Evolutionary conservation across 1,284 basidiomycete species (phyloP).

Genomic region (Ustilago cynodontis): DNA sequence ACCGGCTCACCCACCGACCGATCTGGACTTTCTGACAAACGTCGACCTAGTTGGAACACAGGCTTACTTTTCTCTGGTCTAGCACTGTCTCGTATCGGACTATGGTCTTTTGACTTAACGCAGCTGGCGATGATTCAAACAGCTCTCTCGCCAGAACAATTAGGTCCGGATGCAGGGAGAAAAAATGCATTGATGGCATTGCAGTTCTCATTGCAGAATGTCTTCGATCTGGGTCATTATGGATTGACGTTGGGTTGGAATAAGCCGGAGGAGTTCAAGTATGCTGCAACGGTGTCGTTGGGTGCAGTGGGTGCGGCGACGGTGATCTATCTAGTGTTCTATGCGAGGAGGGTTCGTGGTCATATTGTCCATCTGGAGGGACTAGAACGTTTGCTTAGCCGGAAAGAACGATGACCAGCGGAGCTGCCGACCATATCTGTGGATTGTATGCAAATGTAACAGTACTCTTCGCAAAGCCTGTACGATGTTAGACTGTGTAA

Average conservation of each 20-base stretch:
- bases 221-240: constrained; percentile 57
- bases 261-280: constrained; percentile 54
- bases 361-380: constrained; percentile 61
- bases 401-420: constrained; percentile 32
- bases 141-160: constrained; percentile 40
- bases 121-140: constrained; percentile 72
- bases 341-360: constrained; percentile 57
- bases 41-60: constrained; percentile 55
- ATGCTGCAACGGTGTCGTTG: constrained; percentile 53
- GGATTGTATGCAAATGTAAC: neutral
- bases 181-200: constrained; percentile 57
- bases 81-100: constrained; percentile 73
- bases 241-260: constrained; percentile 58
- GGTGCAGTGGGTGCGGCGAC: constrained; percentile 53
- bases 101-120: constrained; percentile 75
- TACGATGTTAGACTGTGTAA: neutral
- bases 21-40: constrained; percentile 36
- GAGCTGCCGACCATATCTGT: too few species aligned
- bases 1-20: constrained; percentile 32
- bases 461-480: neutral
- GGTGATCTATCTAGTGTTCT: constrained; percentile 54
- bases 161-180: constrained; percentile 37
- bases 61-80: constrained; percentile 70
- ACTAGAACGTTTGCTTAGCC: constrained; percentile 34
- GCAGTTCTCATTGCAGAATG: constrained; percentile 57